These are phyloP conservation scores for Gymnopilus dilepis DNA, from an alignment of 768 basidiomycete species.

Conservation along the genomic window DNA sequence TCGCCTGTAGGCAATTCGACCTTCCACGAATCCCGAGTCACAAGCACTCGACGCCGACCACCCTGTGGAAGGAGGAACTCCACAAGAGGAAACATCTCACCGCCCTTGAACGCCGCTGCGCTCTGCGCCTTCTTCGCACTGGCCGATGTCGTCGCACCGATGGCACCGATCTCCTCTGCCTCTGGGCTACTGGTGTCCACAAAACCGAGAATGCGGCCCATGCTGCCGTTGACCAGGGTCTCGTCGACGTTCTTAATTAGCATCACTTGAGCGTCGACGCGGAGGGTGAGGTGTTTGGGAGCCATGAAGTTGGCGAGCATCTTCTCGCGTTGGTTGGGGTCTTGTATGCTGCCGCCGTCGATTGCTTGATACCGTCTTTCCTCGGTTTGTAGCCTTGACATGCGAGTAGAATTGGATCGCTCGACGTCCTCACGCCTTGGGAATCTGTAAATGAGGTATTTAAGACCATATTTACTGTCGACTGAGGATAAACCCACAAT, in stretches of 20 bases:
- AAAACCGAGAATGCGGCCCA: constrained; percentile 86
- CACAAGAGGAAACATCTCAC: constrained; percentile 67
- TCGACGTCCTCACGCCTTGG: constrained; percentile 94
- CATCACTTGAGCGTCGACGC: constrained; percentile 90
- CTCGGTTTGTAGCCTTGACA: constrained; percentile 62
- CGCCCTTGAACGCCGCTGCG: constrained; percentile 19
- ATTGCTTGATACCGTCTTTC: constrained; percentile 55
- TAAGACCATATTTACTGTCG: not conserved
- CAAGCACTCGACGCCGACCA: constrained; percentile 54
- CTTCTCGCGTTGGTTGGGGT: constrained; percentile 67
- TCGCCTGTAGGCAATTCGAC: constrained; percentile 88
- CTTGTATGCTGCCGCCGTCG: constrained; percentile 67
- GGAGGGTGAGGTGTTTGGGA: constrained; percentile 67
- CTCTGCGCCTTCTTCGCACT: constrained; percentile 33
- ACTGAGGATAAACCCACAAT: constrained; percentile 58
- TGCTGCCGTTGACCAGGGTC: constrained; percentile 90
- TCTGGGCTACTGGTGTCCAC: constrained; percentile 52
- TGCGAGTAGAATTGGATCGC: constrained; percentile 73
- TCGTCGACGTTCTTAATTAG: constrained; percentile 94
- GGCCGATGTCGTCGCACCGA: constrained; percentile 27
- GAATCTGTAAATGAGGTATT: constrained; percentile 59
- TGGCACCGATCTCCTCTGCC: constrained; percentile 24
- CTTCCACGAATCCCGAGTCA: constrained; percentile 82
- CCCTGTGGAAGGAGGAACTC: constrained; percentile 73
- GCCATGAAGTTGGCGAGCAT: constrained; percentile 94